Evolutionary conservation across 2,329 filamentous ascomycete species (phyloP).

Genomic region (Thelonectria rubi): DNA sequence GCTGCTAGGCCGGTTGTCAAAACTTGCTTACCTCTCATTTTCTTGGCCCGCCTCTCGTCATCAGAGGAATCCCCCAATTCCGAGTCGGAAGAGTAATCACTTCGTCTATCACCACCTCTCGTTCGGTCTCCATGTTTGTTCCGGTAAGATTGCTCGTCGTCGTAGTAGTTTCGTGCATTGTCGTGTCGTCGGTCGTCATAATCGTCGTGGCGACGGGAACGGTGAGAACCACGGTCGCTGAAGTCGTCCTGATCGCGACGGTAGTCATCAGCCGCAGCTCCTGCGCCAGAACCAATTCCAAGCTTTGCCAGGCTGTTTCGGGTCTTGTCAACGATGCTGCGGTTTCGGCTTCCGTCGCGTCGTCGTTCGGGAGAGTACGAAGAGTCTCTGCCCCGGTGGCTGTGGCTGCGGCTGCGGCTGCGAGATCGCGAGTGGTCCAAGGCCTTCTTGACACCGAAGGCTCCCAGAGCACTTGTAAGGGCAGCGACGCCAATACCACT

Average conservation of each 20-base stretch:
- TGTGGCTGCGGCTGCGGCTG: slow-evolving; percentile 64
- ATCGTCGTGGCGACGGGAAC: slow-evolving; percentile 53
- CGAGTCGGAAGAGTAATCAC: slow-evolving; percentile 60
- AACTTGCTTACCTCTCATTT: slow-evolving; percentile 70
- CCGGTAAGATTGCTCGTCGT: slow-evolving; percentile 56
- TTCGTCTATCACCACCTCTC: slow-evolving; percentile 51
- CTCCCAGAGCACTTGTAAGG: slow-evolving; percentile 69
- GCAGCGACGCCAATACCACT: slow-evolving; percentile 64
- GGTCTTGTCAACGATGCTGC: slow-evolving; percentile 70
- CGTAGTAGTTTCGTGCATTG: slow-evolving; percentile 54
- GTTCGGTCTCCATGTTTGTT: slow-evolving; percentile 51
- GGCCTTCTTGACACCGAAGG: slow-evolving; percentile 69
- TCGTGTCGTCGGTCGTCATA: slow-evolving; percentile 57
- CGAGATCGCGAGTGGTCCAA: slow-evolving; percentile 61
- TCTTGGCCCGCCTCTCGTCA: slow-evolving; percentile 62
- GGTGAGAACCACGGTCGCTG: slow-evolving; percentile 53
- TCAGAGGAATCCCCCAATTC: slow-evolving; percentile 67
- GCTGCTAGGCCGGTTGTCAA: slow-evolving; percentile 65
- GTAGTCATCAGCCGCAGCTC: slow-evolving; percentile 49
- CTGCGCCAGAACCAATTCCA: slow-evolving; percentile 63
- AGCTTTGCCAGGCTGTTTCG: slow-evolving; percentile 70
- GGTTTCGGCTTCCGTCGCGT: slow-evolving; percentile 63
- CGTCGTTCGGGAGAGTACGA: slow-evolving; percentile 57
- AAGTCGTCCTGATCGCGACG: slow-evolving; percentile 57
- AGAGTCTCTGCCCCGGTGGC: slow-evolving; percentile 61